Conservation (phyloP, 768 basidiomycete genomes). For the Mycena albidolilacea region DNA sequence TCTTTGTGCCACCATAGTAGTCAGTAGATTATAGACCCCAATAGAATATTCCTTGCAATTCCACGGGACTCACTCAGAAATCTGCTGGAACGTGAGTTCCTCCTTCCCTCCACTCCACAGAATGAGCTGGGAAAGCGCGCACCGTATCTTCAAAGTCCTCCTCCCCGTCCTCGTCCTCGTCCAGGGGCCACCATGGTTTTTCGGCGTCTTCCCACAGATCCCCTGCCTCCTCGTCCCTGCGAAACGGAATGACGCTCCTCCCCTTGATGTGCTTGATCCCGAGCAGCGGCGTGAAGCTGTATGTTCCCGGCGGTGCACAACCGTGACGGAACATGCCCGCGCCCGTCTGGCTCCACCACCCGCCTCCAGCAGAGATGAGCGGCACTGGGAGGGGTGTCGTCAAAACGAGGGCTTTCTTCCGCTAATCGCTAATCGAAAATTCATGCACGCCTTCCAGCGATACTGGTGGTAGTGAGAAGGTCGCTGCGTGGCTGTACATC, state of each 20-base stretch:
- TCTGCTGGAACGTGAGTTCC: too few relatives aligned
- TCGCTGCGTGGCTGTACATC: too few relatives aligned
- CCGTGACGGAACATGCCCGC: constrained; percentile 24
- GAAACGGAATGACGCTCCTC: neutral
- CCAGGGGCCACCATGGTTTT: constrained; percentile 8
- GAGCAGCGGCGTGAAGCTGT: constrained; percentile 29
- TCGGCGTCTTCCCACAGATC: neutral
- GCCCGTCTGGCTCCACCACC: constrained; percentile 22
- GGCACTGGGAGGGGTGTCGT: neutral
- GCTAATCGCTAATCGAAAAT: neutral
- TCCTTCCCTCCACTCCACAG: too few relatives aligned
- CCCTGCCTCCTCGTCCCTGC: neutral
- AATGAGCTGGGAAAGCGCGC: neutral
- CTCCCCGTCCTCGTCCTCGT: constrained; percentile 18
- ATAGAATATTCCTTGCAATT: neutral
- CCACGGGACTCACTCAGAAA: too few relatives aligned
- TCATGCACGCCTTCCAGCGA: too few relatives aligned
- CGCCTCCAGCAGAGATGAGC: constrained; percentile 17
- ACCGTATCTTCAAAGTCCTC: neutral
- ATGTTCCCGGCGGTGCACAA: neutral
- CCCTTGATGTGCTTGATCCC: neutral
- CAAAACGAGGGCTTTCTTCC: constrained; percentile 24
- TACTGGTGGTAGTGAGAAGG: too few relatives aligned
- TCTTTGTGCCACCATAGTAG: neutral
- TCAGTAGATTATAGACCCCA: neutral